phyloP scores from a whole-genome alignment of 345 rosid species.

The Eucalyptus pauciflora region DNA sequence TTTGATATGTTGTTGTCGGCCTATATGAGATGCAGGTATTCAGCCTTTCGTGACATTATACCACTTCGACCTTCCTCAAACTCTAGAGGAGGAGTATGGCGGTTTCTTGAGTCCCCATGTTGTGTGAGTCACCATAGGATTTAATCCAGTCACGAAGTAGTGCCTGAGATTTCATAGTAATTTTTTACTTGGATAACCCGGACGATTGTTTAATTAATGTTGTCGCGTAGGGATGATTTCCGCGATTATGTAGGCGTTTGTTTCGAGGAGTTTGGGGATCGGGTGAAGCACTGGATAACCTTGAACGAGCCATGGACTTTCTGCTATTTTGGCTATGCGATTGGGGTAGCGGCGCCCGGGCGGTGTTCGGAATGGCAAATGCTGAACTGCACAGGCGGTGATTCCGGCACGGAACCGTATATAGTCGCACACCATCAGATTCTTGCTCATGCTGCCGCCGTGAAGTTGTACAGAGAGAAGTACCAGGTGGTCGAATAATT shows the following conservation, averaged over 20 bases:
- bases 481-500: conserved; percentile 11
- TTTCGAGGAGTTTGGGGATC: conserved; percentile 33
- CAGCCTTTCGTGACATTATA: conserved; percentile 21
- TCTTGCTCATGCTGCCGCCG: conserved; percentile 42
- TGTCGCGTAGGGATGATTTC: conserved; percentile 17
- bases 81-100: conserved; percentile 12
- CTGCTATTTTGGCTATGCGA: conserved; percentile 9
- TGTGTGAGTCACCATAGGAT: conserved; percentile 7
- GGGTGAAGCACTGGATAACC: conserved; percentile 54
- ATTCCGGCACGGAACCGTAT: conserved; percentile 36
- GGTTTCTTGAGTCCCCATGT: conserved; percentile 14
- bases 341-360: conserved; percentile 15
- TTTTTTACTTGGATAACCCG: no score
- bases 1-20: not conserved
- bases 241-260: conserved; percentile 21
- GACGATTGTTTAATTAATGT: no score
- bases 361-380: conserved; percentile 26
- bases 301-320: conserved; percentile 31
- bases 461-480: conserved; percentile 10
- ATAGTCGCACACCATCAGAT: conserved; percentile 22
- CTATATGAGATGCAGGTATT: not conserved
- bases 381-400: conserved; percentile 23
- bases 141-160: not conserved
- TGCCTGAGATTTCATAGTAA: not conserved
- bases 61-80: conserved; percentile 20